Evolutionary conservation across 768 basidiomycete genomes (phyloP).

Genomic region (Crucibulum laeve): DNA sequence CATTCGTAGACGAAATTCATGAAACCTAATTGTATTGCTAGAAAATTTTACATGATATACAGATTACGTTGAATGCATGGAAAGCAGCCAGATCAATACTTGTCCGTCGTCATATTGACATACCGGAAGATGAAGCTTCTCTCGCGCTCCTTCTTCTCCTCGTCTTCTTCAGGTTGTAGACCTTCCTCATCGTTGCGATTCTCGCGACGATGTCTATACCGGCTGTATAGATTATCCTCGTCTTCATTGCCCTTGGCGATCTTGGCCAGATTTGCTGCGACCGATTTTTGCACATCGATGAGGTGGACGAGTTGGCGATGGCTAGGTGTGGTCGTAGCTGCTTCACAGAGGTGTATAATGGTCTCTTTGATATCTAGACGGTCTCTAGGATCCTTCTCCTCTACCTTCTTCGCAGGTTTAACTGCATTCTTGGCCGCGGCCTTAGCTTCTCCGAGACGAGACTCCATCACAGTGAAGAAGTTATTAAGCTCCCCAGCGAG

Average conservation of each 20-base stretch:
- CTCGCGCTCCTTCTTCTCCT: neutral
- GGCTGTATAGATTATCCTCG: too few relatives aligned
- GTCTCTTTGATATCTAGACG: neutral
- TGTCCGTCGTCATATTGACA: neutral
- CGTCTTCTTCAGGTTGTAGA: neutral
- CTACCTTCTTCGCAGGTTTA: neutral
- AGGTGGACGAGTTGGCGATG: constrained; percentile 5
- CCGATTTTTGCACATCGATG: constrained; percentile 6
- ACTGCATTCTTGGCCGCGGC: neutral
- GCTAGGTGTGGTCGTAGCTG: neutral
- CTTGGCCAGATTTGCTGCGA: constrained; percentile 5
- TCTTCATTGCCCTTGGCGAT: too few relatives aligned
- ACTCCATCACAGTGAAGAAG: constrained; percentile 3
- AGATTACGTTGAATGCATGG: neutral
- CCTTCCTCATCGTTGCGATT: neutral
- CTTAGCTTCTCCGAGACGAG: constrained; percentile 2
- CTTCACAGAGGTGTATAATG: neutral
- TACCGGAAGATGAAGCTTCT: neutral
- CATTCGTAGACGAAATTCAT: neutral
- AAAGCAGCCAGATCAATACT: neutral
- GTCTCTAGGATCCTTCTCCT: neutral
- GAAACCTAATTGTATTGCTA: neutral
- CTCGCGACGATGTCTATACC: too few relatives aligned
- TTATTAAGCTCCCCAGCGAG: constrained; percentile 7
- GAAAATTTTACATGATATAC: neutral